phyloP scores from a whole-genome alignment of 768 basidiomycete species.

The Cystobasidium ongulense region DNA sequence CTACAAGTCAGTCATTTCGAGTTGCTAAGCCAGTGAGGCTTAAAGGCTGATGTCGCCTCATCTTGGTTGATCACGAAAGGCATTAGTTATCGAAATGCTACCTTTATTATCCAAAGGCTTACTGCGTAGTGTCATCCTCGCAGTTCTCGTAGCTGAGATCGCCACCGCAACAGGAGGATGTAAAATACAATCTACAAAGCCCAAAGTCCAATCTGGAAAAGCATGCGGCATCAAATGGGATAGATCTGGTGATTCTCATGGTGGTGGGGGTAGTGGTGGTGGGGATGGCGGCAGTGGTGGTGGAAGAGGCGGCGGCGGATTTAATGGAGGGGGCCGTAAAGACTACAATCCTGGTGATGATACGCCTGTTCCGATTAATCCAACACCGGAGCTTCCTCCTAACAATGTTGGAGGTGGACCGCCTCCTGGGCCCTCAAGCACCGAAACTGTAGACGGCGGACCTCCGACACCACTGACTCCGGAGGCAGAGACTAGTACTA shows the following conservation, averaged over 20 bases:
- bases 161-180: background rate
- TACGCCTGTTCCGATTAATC: background rate
- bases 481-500: background rate
- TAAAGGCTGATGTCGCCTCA: too few relatives aligned
- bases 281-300: too few relatives aligned
- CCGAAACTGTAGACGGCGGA: background rate
- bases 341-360: too few relatives aligned
- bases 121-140: background rate
- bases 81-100: background rate
- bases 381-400: background rate
- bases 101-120: background rate
- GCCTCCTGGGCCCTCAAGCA: background rate
- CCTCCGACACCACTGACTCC: background rate
- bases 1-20: too few relatives aligned
- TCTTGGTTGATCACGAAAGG: too few relatives aligned
- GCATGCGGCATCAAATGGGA: background rate
- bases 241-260: too few relatives aligned
- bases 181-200: background rate
- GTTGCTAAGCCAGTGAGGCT: too few relatives aligned
- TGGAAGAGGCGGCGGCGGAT: too few relatives aligned
- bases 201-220: background rate
- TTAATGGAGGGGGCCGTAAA: too few relatives aligned
- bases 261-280: too few relatives aligned
- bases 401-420: background rate
- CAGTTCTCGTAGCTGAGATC: background rate